phyloP scores from a whole-genome alignment of 208 protist species.

The Crithidia brevicula region DNA sequence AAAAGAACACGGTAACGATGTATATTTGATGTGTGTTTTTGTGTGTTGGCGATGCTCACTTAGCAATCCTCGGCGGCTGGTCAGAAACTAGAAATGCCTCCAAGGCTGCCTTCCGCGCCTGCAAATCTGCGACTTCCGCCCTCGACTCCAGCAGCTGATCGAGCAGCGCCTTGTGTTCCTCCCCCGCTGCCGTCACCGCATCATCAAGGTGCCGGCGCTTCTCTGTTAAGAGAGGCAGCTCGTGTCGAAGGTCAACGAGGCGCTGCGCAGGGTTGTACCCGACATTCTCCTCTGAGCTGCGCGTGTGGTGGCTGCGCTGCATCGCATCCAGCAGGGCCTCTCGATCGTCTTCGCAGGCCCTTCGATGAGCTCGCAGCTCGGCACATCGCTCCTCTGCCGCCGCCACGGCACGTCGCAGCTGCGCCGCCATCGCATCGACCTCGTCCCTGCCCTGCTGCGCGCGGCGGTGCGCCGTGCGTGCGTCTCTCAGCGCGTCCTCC shows the following conservation, averaged over 20 bases:
- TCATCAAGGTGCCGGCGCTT: slow-evolving; percentile 6
- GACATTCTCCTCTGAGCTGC: not conserved
- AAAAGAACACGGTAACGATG: too few relatives aligned
- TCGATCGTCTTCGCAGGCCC: not conserved
- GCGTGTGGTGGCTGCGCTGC: too few relatives aligned
- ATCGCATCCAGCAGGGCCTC: slow-evolving; percentile 7
- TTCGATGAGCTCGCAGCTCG: slow-evolving; percentile 10
- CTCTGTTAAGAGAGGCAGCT: slow-evolving; percentile 17
- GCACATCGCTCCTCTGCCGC: slow-evolving; percentile 8
- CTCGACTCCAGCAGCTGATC: not conserved
- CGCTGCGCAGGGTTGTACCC: not conserved
- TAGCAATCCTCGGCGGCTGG: not conserved
- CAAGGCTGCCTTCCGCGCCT: slow-evolving; percentile 5
- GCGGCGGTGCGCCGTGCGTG: not conserved
- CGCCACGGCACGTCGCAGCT: not conserved
- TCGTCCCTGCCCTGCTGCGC: not conserved
- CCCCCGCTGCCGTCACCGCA: slow-evolving; percentile 7
- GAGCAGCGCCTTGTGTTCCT: not conserved
- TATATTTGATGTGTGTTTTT: too few relatives aligned
- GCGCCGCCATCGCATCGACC: not conserved
- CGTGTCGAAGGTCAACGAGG: not conserved
- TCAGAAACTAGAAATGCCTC: slow-evolving; percentile 14
- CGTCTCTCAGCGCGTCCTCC: slow-evolving; percentile 9
- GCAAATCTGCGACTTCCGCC: slow-evolving; percentile 3
- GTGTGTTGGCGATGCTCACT: too few relatives aligned